A percentile compares a stretch with the other conserved stretches of the same genome.
Evolutionary conservation across 2,329 filamentous ascomycete genomes (phyloP).

Genomic region (Iodosphaeria phyllophila): DNA sequence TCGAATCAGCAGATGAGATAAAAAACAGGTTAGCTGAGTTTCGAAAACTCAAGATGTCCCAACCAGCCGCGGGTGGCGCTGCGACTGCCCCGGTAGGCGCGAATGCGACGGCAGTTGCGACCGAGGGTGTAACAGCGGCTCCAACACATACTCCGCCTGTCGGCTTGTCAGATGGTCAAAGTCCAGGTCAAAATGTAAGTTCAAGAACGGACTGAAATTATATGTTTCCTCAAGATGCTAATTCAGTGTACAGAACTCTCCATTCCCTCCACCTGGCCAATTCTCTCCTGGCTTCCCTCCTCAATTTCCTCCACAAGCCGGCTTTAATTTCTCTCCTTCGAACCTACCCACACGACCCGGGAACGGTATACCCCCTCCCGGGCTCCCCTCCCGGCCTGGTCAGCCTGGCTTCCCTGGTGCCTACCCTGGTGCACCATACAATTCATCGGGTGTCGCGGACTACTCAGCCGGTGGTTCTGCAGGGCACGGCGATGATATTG

Average conservation of each 20-base stretch:
- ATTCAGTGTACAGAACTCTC: slow-evolving; percentile 16
- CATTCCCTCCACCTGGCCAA: slow-evolving; percentile 23
- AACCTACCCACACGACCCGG: slow-evolving; percentile 27
- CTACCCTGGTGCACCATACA: slow-evolving; percentile 13
- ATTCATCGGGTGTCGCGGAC: slow-evolving; percentile 25
- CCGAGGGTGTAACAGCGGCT: too few relatives aligned
- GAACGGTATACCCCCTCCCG: slow-evolving; percentile 18
- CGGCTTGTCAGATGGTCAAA: slow-evolving; percentile 22
- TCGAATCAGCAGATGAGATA: slow-evolving; percentile 59
- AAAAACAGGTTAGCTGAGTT: slow-evolving; percentile 66
- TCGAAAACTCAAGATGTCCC: slow-evolving; percentile 47
- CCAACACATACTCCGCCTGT: slow-evolving; percentile 28
- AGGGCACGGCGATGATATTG: slow-evolving; percentile 39
- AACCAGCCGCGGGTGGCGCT: slow-evolving; percentile 36
- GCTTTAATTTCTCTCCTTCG: slow-evolving; percentile 16
- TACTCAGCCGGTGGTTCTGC: slow-evolving; percentile 25
- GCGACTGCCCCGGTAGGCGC: too few relatives aligned
- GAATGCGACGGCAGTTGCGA: too few relatives aligned
- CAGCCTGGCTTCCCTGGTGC: slow-evolving; percentile 14
- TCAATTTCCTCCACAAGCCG: slow-evolving; percentile 16
- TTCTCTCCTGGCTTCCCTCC: slow-evolving; percentile 14
- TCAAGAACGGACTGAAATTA: too few relatives aligned
- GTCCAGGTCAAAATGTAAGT: slow-evolving; percentile 30
- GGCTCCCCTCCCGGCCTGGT: slow-evolving; percentile 24
- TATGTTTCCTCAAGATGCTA: too few relatives aligned